phyloP scores from a whole-genome alignment of 2,329 filamentous ascomycete genomes.

The Sarocladium brachiariae region DNA sequence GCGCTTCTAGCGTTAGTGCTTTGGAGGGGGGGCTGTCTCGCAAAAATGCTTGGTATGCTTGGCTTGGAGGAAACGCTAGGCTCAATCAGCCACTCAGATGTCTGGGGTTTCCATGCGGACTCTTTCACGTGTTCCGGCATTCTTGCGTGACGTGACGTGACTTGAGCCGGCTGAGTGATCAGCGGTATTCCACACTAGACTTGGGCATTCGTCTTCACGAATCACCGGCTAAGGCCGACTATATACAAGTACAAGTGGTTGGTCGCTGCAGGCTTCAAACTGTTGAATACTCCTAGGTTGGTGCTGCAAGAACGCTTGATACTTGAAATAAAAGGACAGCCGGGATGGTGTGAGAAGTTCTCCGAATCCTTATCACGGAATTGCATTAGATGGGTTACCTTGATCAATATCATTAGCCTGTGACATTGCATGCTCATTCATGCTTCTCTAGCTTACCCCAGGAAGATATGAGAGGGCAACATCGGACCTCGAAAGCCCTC shows the following conservation, averaged over 20 bases:
- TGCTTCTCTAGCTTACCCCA: too few relatives aligned
- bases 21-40: neutral
- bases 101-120: neutral
- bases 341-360: neutral
- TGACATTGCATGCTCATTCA: neutral
- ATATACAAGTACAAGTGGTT: neutral
- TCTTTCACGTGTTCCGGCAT: slow-evolving; percentile 3
- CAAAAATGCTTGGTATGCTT: slow-evolving; percentile 8
- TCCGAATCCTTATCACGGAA: neutral
- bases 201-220: neutral
- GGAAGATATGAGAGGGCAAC: too few relatives aligned
- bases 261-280: neutral
- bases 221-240: neutral
- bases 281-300: neutral
- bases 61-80: slow-evolving; percentile 1
- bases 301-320: neutral
- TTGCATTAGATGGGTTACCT: neutral
- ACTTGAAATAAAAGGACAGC: neutral
- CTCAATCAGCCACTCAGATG: neutral
- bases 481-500: too few relatives aligned
- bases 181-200: neutral
- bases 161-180: neutral
- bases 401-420: neutral
- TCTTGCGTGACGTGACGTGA: too few relatives aligned
- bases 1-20: slow-evolving; percentile 10